Percentiles rank a stretch among this genome's conserved stretches.
Evolutionary conservation across 805 yeast species (phyloP).

Genomic region (Starmerella bombicola): DNA sequence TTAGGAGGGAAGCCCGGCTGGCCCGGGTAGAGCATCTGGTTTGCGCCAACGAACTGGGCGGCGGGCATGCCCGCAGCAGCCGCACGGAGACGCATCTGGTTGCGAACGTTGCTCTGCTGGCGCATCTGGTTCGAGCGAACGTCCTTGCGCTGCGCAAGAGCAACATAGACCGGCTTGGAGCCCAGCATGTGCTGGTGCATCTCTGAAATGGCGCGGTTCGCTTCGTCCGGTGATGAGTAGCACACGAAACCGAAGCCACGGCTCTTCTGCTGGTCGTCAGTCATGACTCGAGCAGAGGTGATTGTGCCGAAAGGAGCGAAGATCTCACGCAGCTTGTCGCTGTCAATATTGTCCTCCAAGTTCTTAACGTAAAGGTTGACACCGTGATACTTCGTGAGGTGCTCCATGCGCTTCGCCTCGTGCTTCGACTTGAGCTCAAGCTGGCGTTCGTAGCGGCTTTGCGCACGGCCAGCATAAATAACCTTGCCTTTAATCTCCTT

Average conservation of each 20-base stretch:
- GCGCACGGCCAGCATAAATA: slow-evolving; percentile 96
- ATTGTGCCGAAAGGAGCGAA: slow-evolving; percentile 88
- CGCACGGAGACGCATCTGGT: slow-evolving; percentile 96
- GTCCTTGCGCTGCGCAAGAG: slow-evolving; percentile 97
- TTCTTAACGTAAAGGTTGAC: slow-evolving; percentile 94
- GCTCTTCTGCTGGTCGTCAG: slow-evolving; percentile 85
- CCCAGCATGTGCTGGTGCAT: slow-evolving; percentile 94
- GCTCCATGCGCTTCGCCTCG: slow-evolving; percentile 85
- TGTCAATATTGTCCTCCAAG: slow-evolving; percentile 86
- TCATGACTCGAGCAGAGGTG: slow-evolving; percentile 93
- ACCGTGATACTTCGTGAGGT: slow-evolving; percentile 89
- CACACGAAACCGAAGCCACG: slow-evolving; percentile 99
- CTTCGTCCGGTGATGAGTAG: slow-evolving; percentile 96
- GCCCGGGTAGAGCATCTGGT: slow-evolving; percentile 32
- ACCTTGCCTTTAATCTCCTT: slow-evolving; percentile 65
- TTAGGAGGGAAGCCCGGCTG: slow-evolving; percentile 79
- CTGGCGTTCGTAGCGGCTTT: slow-evolving; percentile 94
- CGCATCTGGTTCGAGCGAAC: slow-evolving; percentile 93
- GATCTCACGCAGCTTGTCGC: slow-evolving; percentile 82
- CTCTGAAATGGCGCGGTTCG: slow-evolving; percentile 94
- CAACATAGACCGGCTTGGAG: slow-evolving; percentile 95
- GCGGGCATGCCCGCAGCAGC: slow-evolving; percentile 78
- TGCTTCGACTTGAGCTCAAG: slow-evolving; percentile 91
- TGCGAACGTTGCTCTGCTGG: slow-evolving; percentile 96
- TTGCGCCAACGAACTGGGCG: slow-evolving; percentile 61